Evolutionary conservation across 768 basidiomycete genomes (phyloP).

Genomic region (Pholiota conissans): DNA sequence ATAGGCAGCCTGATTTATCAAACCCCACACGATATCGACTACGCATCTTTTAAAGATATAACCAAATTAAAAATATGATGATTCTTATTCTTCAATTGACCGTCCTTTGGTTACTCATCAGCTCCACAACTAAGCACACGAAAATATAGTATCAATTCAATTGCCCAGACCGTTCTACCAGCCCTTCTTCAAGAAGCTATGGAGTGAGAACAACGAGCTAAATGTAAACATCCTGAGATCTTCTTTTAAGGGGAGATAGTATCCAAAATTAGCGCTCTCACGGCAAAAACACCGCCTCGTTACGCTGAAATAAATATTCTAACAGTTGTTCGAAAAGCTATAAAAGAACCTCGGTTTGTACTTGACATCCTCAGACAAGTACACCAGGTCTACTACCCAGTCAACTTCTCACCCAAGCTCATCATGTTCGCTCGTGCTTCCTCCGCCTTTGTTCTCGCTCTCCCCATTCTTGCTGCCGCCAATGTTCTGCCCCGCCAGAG

Average conservation of each 20-base stretch:
- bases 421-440: constrained; percentile 30
- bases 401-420: constrained; percentile 4
- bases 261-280: neutral
- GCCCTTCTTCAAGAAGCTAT: neutral
- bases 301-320: too few relatives aligned
- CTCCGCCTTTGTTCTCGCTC: constrained; percentile 24
- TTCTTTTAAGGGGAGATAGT: neutral
- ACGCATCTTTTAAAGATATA: too few relatives aligned
- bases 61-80: too few relatives aligned
- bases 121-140: too few relatives aligned
- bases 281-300: too few relatives aligned
- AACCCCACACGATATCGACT: too few relatives aligned
- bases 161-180: neutral
- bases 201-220: neutral
- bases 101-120: too few relatives aligned
- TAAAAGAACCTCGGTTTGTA: too few relatives aligned
- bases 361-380: neutral
- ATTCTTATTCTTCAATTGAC: too few relatives aligned
- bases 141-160: neutral
- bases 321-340: too few relatives aligned
- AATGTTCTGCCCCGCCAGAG: constrained; percentile 20
- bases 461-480: constrained; percentile 28
- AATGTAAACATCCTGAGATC: neutral
- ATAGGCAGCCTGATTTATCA: too few relatives aligned
- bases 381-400: neutral